These are phyloP conservation scores for Debaryomyces sp. DNA, from an alignment of 1,139 yeast species.

Conservation along the genomic window DNA sequence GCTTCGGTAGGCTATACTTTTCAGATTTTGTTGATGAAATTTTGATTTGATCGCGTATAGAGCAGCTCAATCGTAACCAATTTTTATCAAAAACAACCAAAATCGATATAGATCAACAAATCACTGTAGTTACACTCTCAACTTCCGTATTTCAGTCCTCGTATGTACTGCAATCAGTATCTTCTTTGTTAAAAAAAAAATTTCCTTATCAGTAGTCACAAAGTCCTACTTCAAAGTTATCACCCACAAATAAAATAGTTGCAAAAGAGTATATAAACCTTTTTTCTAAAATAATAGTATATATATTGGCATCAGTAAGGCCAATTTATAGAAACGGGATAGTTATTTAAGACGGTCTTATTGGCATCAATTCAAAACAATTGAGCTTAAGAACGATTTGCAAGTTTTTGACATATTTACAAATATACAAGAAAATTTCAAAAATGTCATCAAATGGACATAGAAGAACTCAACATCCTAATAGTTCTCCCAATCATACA, in stretches of 20 bases:
- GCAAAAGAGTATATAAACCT: neutral
- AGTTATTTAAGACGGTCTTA: neutral
- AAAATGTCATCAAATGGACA: neutral
- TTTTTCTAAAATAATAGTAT: neutral
- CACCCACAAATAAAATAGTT: slow-evolving; percentile 5
- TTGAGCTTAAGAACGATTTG: neutral
- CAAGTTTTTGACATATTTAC: neutral
- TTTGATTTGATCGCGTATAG: slow-evolving; percentile 4
- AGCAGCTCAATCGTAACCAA: neutral
- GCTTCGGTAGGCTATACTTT: neutral
- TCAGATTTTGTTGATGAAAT: neutral
- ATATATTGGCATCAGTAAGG: neutral
- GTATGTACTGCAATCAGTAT: neutral
- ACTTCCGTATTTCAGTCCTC: neutral
- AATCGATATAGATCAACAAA: neutral
- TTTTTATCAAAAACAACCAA: neutral
- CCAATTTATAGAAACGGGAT: neutral
- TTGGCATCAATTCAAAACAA: neutral
- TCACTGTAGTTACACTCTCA: too few species aligned
- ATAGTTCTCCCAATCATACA: neutral
- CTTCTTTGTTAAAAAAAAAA: neutral
- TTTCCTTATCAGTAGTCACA: neutral
- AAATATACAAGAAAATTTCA: slow-evolving; percentile 5
- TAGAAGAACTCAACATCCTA: neutral
- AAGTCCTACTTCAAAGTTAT: neutral